Evolutionary conservation across 2,329 filamentous ascomycete species (phyloP), one percentile per base, ranked within the genome.

Genomic region (Daldinia sp.): DNA sequence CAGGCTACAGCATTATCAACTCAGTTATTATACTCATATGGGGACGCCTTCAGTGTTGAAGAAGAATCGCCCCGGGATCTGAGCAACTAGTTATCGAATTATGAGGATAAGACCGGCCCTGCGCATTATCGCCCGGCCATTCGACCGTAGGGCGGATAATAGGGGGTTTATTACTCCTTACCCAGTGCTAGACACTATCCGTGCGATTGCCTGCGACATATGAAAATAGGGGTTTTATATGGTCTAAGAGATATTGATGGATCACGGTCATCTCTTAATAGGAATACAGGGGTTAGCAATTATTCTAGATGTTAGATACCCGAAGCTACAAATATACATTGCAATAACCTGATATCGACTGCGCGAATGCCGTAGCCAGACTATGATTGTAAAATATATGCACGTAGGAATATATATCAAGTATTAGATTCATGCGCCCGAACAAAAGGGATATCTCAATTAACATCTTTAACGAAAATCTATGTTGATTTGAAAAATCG

Each of bases 391-490:
- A 27, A 45, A 45, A 27, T 27, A 45, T 43, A 48, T 48, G 45
- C 9, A 30, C 7, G 15, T 48, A 30, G 30, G 1, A 11, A 48
- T 30, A 48, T 11, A 30, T 48, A 48, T 23, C 21, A 45, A 45
- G 27, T 27, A 23, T 13, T 23, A 10, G 9, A 30, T 19, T 48
- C 43, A 30, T 2, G 15, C 27, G 27, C 27, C n/a, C 34, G 50
- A 48, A 58, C 56, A 56, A 51, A 60, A 34, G 50, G 59, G 61
- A 68, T 67, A 67, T 68, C 61, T 65, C 57, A 54, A 65, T 67
- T 67, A 67, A 35, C 27, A 59, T 62, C 57, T 65, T 61, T 32
- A 59, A 65, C 64, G 49, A 53, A 62, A 50, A 50, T 64, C 55
- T 67, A 59, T 58, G 52, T 61, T 45, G 37, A 15, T 19, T 59